Evolutionary conservation across 306 rosid genomes (phyloP), one percentile per base, ranked within the genome.

Genomic region (Cicer yamashitae): DNA sequence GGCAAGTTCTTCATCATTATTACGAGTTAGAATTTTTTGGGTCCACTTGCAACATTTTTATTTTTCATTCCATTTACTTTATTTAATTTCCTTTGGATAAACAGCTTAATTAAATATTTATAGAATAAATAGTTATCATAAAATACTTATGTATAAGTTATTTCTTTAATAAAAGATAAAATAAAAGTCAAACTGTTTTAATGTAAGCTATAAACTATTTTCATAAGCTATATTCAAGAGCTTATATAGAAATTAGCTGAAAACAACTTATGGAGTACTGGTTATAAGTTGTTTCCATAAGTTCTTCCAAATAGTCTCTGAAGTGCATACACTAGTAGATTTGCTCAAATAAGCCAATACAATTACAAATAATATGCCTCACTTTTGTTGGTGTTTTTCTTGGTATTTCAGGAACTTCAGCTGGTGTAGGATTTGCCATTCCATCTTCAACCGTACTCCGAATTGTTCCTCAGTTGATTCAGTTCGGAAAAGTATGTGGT

Each of bases 381-480:
- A 75, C 1, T 47, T 20, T 57, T 10, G 11, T 63, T 72, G 2
- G 10, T 34, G n/a, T 62, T 68, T 41, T 40, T 79, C 15, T 44
- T 76, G 81, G 74, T 54, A 68, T 76, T 80, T 71, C 85, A 94
- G 99, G 99, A 53, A 94, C 97, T 73, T 94, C 99, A 52, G 97
- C 99, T 22, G 96, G 97, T 62, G 99, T 94, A 46, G 99, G 99
- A 70, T 94, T 94, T 86, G 99, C 99, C 53, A 92, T 94, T 85
- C 99, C 93, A 58, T 92, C 97, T 67, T 85, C 90, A 74, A 89
- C 97, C 56, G 99, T 92, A 30, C 80, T 70, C 54, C 86, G 87
- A 81, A 92, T 92, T 57, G 90, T 88, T 70, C 96, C 97, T 53
- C 99, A 92, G 79, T 79, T 94, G 85, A 94, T 94, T 83, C 89